These are phyloP conservation scores for Pulveroboletus ravenelii DNA, from an alignment of 768 basidiomycete genomes.

Conservation along the genomic window DNA sequence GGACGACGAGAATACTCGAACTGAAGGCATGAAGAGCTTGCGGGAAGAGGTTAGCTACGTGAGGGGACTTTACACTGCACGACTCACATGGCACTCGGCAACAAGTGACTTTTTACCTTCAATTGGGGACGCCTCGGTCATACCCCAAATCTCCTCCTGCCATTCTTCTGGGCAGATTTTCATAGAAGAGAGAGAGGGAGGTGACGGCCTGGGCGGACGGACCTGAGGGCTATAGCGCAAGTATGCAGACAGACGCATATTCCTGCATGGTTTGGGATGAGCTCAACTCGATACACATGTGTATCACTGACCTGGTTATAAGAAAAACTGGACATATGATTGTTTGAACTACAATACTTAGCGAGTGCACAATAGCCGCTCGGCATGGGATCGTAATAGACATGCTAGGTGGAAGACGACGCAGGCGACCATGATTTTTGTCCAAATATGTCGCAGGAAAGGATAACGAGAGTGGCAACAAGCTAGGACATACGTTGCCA, in stretches of 20 bases:
- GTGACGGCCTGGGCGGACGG: slow-evolving; percentile 29
- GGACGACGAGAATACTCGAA: slow-evolving; percentile 50
- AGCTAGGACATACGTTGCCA: slow-evolving; percentile 20
- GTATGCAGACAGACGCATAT: slow-evolving; percentile 20
- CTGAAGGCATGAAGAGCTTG: slow-evolving; percentile 60
- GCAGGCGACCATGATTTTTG: slow-evolving; percentile 12
- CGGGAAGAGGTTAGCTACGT: background rate
- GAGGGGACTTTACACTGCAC: background rate
- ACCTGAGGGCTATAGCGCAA: slow-evolving; percentile 27
- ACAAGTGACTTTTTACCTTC: slow-evolving; percentile 8
- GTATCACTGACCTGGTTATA: slow-evolving; percentile 18
- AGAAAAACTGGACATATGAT: slow-evolving; percentile 16
- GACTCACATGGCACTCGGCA: slow-evolving; percentile 31
- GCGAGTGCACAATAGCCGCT: slow-evolving; percentile 22
- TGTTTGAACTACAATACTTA: slow-evolving; percentile 25
- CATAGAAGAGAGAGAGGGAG: slow-evolving; percentile 21
- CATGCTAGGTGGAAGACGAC: slow-evolving; percentile 31
- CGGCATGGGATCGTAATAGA: slow-evolving; percentile 22
- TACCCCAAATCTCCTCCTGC: slow-evolving; percentile 31
- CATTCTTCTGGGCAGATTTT: slow-evolving; percentile 31
- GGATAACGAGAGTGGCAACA: slow-evolving; percentile 27
- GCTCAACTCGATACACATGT: background rate
- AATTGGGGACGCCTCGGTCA: slow-evolving; percentile 10
- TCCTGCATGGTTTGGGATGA: slow-evolving; percentile 14
- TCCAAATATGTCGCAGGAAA: slow-evolving; percentile 29